These are phyloP conservation scores for Vinca minor DNA, from an alignment of 257 asterid genomes.

Conservation along the genomic window DNA sequence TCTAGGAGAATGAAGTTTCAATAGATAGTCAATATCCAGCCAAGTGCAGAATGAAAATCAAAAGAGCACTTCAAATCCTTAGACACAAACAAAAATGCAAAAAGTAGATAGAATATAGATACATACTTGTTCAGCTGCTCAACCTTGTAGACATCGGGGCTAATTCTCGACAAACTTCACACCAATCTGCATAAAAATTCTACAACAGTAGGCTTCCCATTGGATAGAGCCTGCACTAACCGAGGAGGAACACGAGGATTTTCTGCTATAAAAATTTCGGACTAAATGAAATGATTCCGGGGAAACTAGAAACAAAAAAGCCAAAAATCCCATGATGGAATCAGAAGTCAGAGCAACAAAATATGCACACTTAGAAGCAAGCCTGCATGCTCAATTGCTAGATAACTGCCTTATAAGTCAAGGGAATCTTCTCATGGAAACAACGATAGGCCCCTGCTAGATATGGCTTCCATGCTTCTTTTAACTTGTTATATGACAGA, in stretches of 20 bases:
- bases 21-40: neutral
- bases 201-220: conserved; percentile 95
- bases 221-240: conserved; percentile 58
- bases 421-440: neutral
- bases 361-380: neutral
- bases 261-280: neutral
- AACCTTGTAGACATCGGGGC: conserved; percentile 88
- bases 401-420: neutral
- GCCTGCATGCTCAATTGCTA: neutral
- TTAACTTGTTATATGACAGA: neutral
- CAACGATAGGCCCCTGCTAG: neutral
- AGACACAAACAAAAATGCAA: neutral
- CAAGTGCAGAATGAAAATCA: neutral
- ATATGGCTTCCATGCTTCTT: neutral
- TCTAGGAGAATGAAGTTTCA: neutral
- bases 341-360: neutral
- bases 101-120: conserved; percentile 1
- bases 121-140: conserved; percentile 75
- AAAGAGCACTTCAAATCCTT: neutral
- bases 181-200: conserved; percentile 99
- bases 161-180: conserved; percentile 88
- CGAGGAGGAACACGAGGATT: neutral
- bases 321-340: neutral
- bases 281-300: neutral
- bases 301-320: neutral